These are phyloP conservation scores for Pseudocercospora musae DNA, from an alignment of 2,329 filamentous ascomycete species.

Conservation along the genomic window DNA sequence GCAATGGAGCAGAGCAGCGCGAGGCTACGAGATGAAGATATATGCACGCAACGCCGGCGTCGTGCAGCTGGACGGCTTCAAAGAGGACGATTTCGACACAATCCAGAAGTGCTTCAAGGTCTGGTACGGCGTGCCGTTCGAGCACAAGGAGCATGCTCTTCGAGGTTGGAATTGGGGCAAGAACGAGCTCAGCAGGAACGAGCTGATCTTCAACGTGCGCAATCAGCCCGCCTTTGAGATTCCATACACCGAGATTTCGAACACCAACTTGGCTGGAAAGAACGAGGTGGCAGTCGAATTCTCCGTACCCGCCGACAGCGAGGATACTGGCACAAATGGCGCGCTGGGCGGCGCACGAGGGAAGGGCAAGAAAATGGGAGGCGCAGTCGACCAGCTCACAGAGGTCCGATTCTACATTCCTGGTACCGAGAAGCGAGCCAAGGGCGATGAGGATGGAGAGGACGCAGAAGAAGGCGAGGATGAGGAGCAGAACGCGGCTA, in stretches of 20 bases:
- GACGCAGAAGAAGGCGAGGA: slow-evolving; percentile 53
- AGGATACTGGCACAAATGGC: slow-evolving; percentile 70
- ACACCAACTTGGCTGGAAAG: slow-evolving; percentile 94
- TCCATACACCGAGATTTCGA: slow-evolving; percentile 94
- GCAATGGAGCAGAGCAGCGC: slow-evolving; percentile 91
- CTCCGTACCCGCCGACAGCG: slow-evolving; percentile 67
- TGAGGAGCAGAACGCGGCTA: slow-evolving; percentile 91
- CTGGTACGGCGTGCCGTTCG: slow-evolving; percentile 92
- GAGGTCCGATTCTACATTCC: slow-evolving; percentile 99
- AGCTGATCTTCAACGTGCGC: slow-evolving; percentile 93
- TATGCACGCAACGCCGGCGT: slow-evolving; percentile 78
- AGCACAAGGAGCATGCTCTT: slow-evolving; percentile 89
- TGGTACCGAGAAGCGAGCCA: slow-evolving; percentile 72
- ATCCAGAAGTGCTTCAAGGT: slow-evolving; percentile 92
- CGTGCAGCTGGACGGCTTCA: slow-evolving; percentile 92
- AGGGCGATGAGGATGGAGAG: slow-evolving; percentile 65
- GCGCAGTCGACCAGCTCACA: slow-evolving; percentile 86
- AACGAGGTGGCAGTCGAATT: slow-evolving; percentile 98
- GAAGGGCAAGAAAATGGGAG: slow-evolving; percentile 84
- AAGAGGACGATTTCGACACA: slow-evolving; percentile 90
- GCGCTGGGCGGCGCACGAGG: slow-evolving; percentile 68
- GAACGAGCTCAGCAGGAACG: slow-evolving; percentile 90
- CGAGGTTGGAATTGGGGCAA: slow-evolving; percentile 99
- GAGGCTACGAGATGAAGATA: slow-evolving; percentile 92
- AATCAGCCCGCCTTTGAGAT: slow-evolving; percentile 96